phyloP scores from a whole-genome alignment of 257 asterid species.

The Solanum tacnaense region DNA sequence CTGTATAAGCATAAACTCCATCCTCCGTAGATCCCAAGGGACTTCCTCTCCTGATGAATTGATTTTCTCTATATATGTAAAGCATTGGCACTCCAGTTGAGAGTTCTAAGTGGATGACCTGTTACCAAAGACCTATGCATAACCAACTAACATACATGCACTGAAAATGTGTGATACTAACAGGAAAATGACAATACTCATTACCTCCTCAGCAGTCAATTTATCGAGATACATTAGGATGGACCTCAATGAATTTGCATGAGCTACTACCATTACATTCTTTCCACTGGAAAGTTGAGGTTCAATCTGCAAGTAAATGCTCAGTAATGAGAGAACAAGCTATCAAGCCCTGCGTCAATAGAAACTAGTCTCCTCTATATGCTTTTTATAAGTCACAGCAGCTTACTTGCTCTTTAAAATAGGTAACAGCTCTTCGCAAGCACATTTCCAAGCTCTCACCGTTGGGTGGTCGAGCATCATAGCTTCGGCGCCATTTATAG shows the following conservation, averaged over 20 bases:
- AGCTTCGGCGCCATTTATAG: conserved; percentile 87
- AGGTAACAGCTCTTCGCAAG: conserved; percentile 83
- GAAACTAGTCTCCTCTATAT: background rate
- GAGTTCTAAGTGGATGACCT: conserved; percentile 89
- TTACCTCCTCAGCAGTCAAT: conserved; percentile 74
- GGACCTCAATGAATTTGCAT: conserved; percentile 89
- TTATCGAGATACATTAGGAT: conserved; percentile 88
- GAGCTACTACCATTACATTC: conserved; percentile 89
- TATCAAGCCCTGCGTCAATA: background rate
- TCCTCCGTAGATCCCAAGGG: conserved; percentile 64
- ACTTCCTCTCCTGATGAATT: conserved; percentile 72
- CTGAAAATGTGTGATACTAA: background rate
- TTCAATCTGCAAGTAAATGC: conserved; percentile 48
- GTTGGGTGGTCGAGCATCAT: conserved; percentile 82
- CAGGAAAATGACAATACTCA: background rate
- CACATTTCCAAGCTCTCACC: conserved; percentile 99
- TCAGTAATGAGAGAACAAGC: background rate
- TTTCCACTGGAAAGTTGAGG: conserved; percentile 62
- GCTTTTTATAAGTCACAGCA: background rate
- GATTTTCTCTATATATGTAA: conserved; percentile 55
- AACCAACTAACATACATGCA: background rate
- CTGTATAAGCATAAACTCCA: conserved; percentile 83
- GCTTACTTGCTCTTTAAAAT: conserved; percentile 71
- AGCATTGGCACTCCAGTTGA: conserved; percentile 96
- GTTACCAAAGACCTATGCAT: conserved; percentile 1